phyloP scores from a whole-genome alignment of 768 basidiomycete species.

The Suillus clintonianus region DNA sequence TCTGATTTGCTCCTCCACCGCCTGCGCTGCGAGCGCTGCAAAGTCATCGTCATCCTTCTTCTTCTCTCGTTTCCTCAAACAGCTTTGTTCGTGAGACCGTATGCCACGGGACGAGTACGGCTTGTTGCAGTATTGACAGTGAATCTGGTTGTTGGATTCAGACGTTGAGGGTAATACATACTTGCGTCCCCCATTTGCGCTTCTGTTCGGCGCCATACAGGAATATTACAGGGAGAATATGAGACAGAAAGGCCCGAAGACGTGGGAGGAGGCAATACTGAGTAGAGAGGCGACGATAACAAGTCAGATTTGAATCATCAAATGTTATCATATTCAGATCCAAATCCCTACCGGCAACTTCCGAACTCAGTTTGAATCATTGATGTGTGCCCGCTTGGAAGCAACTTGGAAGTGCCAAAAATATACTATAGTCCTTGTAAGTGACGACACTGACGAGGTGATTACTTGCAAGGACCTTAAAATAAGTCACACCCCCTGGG shows the following conservation, averaged over 20 bases:
- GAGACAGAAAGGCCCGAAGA: too few relatives aligned
- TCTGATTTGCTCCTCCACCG: background rate
- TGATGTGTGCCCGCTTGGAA: background rate
- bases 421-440: background rate
- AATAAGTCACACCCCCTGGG: background rate
- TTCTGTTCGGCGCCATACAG: background rate
- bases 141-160: background rate
- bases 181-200: background rate
- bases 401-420: background rate
- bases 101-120: background rate
- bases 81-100: background rate
- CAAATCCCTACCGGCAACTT: too few relatives aligned
- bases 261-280: too few relatives aligned
- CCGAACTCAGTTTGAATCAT: background rate
- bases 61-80: background rate
- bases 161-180: background rate
- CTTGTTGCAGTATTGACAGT: background rate
- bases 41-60: background rate
- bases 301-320: too few relatives aligned
- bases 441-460: too few relatives aligned
- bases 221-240: too few relatives aligned
- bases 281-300: background rate
- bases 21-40: background rate
- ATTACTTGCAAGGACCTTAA: background rate
- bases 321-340: too few relatives aligned